Conservation (phyloP, 192 early-diverging fungal species). For the Gonapodya prolifera region DNA sequence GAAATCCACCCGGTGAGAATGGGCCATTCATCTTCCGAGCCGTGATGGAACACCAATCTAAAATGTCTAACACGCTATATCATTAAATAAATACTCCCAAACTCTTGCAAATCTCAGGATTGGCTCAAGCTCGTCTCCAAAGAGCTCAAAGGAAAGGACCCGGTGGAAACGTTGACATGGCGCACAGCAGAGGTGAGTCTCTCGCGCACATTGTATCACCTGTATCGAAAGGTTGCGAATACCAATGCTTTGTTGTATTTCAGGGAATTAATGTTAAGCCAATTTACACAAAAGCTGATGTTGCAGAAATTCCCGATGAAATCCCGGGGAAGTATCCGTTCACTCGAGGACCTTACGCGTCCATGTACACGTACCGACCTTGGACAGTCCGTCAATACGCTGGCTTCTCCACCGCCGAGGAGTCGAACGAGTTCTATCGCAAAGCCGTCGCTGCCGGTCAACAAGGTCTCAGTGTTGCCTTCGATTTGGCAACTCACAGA, state of each 20-base stretch:
- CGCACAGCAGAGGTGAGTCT: slow-evolving; percentile 53
- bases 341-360: slow-evolving; percentile 72
- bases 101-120: slow-evolving; percentile 13
- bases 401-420: slow-evolving; percentile 85
- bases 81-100: background rate
- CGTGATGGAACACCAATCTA: background rate
- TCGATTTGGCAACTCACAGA: slow-evolving; percentile 81
- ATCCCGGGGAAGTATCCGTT: slow-evolving; percentile 75
- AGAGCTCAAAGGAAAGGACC: slow-evolving; percentile 80
- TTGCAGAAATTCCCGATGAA: slow-evolving; percentile 42
- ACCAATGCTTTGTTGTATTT: background rate
- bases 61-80: background rate
- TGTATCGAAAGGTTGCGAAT: background rate
- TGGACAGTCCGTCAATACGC: slow-evolving; percentile 89
- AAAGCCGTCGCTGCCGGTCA: slow-evolving; percentile 79
- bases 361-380: slow-evolving; percentile 71
- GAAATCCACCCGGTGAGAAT: too few species aligned
- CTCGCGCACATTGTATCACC: background rate
- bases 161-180: slow-evolving; percentile 59
- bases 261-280: slow-evolving; percentile 73
- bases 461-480: slow-evolving; percentile 76
- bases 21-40: background rate
- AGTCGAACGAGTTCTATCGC: slow-evolving; percentile 78
- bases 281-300: slow-evolving; percentile 66
- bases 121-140: slow-evolving; percentile 64